Conservation (phyloP, 2,329 filamentous ascomycete genomes). For the Orbilia brochopaga region DNA sequence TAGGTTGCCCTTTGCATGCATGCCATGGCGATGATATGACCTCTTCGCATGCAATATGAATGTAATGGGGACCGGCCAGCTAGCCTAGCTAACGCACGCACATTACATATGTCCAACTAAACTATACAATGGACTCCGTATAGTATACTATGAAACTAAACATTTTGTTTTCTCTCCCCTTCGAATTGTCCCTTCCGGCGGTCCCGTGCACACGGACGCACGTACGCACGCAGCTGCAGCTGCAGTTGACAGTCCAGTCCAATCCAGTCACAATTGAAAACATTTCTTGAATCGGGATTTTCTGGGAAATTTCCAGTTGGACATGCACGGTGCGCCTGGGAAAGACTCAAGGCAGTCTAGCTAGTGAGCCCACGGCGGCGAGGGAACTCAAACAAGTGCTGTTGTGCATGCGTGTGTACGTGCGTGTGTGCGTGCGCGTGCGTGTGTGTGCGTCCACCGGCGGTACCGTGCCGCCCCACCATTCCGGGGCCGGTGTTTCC, state of each 20-base stretch:
- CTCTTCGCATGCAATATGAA: too few species aligned
- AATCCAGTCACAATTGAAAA: neutral
- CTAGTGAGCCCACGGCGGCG: conserved; percentile 1
- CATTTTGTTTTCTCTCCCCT: too few species aligned
- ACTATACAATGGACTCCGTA: too few species aligned
- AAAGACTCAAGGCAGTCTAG: neutral
- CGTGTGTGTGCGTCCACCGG: neutral
- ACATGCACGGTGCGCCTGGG: neutral
- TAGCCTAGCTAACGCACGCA: too few species aligned
- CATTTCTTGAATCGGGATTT: neutral
- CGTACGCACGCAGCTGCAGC: neutral
- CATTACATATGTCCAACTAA: too few species aligned
- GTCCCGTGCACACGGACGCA: too few species aligned
- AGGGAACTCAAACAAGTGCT: conserved; percentile 14
- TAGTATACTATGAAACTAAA: conserved; percentile 20
- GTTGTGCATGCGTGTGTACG: conserved; percentile 16
- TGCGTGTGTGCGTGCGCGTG: conserved; percentile 10
- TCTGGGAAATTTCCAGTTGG: neutral
- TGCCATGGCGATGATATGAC: conserved; percentile 5
- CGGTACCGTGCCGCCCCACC: conserved; percentile 29
- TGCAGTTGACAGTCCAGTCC: conserved; percentile 39
- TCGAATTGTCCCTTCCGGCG: too few species aligned
- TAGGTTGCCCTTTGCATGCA: conserved; percentile 2
- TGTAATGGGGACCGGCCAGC: too few species aligned
- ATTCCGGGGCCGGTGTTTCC: conserved; percentile 25